A percentile compares a stretch with the other conserved stretches of the same genome.
Evolutionary conservation across 129 eudicot genomes (phyloP).

Genomic region (Silybum marianum): DNA sequence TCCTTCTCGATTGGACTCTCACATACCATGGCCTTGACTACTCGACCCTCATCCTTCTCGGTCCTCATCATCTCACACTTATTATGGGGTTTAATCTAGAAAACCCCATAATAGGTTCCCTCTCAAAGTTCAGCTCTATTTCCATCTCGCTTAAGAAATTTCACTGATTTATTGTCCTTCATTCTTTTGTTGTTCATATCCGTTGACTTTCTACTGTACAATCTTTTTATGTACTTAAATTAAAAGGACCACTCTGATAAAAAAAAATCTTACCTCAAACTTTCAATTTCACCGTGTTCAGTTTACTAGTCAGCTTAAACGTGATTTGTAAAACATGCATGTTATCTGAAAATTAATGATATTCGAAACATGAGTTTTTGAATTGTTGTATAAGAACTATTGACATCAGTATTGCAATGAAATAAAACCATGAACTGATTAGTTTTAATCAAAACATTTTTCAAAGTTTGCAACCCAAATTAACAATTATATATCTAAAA

Average conservation of each 20-base stretch:
- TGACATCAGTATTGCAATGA: not conserved
- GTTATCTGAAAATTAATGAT: not conserved
- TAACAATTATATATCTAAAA: not conserved
- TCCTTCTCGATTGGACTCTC: not conserved
- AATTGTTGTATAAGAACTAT: not conserved
- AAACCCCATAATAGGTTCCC: no score
- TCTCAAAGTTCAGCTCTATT: no score
- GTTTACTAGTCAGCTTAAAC: not conserved
- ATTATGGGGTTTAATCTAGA: no score
- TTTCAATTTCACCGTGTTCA: not conserved
- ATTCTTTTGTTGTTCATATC: not conserved
- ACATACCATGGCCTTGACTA: no score
- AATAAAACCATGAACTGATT: not conserved
- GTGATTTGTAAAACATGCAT: not conserved
- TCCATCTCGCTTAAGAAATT: not conserved
- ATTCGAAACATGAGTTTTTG: not conserved
- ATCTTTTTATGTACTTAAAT: not conserved
- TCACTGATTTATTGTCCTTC: not conserved
- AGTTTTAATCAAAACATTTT: not conserved
- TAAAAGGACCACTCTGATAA: not conserved
- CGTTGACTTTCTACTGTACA: not conserved
- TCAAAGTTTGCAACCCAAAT: not conserved
- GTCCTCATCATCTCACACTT: no score
- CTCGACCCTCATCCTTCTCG: no score
- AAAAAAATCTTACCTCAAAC: not conserved